Conservation (phyloP, 257 asterid genomes). For the Nicotiana paniculata region DNA sequence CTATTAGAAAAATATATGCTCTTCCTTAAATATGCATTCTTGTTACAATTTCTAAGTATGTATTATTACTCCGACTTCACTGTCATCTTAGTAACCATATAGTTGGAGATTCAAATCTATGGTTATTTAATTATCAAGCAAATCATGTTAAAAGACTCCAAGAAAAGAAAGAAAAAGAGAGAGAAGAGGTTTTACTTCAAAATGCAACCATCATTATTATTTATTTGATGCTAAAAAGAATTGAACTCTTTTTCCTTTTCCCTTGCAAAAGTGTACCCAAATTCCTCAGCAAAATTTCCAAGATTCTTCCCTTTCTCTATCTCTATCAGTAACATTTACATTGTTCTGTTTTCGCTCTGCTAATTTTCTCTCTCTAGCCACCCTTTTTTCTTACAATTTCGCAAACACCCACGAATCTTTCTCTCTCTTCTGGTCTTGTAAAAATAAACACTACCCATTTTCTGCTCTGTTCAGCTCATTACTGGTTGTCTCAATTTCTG, state of each 20-base stretch:
- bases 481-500: constrained; percentile 11
- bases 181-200: background rate
- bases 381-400: background rate
- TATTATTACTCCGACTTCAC: background rate
- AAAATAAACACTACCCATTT: background rate
- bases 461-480: constrained; percentile 9
- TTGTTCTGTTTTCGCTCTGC: background rate
- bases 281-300: background rate
- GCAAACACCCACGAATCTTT: background rate
- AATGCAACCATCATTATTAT: background rate
- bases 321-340: background rate
- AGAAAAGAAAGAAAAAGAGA: background rate
- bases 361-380: constrained; percentile 7
- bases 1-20: background rate
- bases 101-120: background rate
- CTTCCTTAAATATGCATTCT: background rate
- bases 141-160: background rate
- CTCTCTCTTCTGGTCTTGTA: background rate
- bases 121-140: background rate
- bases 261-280: constrained; percentile 2
- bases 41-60: background rate
- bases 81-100: background rate
- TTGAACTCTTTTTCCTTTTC: background rate
- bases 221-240: background rate
- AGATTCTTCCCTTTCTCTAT: background rate